Percentiles rank a stretch among this genome's conserved stretches.
These are phyloP conservation scores for Hypoxylon sp. DNA, from an alignment of 2,329 filamentous ascomycete genomes.

Conservation along the genomic window DNA sequence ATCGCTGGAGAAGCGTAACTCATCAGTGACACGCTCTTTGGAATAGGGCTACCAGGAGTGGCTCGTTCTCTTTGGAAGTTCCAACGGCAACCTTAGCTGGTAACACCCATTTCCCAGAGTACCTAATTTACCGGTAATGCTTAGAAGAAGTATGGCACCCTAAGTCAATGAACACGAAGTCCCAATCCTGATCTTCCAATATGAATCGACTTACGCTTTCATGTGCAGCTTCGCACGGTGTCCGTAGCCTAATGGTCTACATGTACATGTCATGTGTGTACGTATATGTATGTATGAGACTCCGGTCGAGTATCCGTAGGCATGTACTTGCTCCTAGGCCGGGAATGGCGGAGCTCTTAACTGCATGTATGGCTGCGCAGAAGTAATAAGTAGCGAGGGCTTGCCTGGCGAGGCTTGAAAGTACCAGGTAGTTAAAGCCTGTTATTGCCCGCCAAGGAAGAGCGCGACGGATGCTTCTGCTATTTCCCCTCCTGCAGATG, in stretches of 20 bases:
- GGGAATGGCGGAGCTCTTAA: conserved; percentile 19
- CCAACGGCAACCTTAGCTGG: not conserved
- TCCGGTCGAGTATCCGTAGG: conserved; percentile 17
- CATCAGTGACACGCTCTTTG: not conserved
- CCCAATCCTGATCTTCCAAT: conserved; percentile 22
- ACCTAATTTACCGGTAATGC: conserved; percentile 1
- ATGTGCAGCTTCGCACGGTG: conserved; percentile 30
- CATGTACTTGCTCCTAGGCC: conserved; percentile 19
- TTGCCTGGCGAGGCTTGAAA: conserved; percentile 1
- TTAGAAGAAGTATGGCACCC: conserved; percentile 6
- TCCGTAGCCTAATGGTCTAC: conserved; percentile 8
- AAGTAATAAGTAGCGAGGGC: conserved; percentile 13
- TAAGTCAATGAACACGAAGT: conserved; percentile 18
- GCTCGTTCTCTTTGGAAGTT: not conserved
- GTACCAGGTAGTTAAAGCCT: not conserved
- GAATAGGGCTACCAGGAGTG: not conserved
- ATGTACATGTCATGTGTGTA: no score
- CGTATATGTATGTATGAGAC: no score
- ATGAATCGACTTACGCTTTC: conserved; percentile 6
- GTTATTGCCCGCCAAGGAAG: not conserved
- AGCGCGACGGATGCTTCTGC: not conserved
- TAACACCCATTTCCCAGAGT: not conserved
- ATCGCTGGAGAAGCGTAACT: not conserved
- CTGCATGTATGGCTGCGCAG: conserved; percentile 12
- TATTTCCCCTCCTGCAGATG: not conserved